Base-by-base conservation (phyloP, 805 yeast species). In the Yarrowia hollandica region DNA sequence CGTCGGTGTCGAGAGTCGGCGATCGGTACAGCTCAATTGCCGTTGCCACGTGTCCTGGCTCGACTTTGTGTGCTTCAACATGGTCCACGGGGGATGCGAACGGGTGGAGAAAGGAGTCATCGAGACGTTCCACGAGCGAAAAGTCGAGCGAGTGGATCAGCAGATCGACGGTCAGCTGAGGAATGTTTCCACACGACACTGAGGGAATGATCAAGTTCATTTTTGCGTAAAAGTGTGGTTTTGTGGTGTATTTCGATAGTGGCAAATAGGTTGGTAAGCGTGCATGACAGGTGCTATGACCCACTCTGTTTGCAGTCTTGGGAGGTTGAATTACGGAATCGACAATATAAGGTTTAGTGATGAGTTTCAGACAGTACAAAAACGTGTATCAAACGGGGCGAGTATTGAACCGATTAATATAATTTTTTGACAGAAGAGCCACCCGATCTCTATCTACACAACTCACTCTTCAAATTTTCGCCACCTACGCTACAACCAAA, bases 131-230 rank as follows among this genome's bases (percentile, higher is more conserved):
- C 3, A 85, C 75, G 34, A 79, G 79, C 60, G 71, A 62, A 60
- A 85, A 79, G 4, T 75, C 76, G 21, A 80, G 72, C n/a, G 84
- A 81, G 65, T 85, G 86, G 9, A 90, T 75, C 22, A 92, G 72
- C 26, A 91, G 74, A 70, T 91, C 98, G 5, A 80, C 71, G 0
- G 91, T 72, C 50, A 92, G 73, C 69, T 94, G 99, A 0, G 98
- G 95, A 3, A 90, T 86, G 66, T 92, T 94, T 7, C 96, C 98
- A 5, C 88, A 79, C 3, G 97, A 83, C 0, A 94, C 86, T 0
- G 90, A 72, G 0, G 98, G 98, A 1, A 94, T 38, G 0, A 92
- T 68, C 21, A 75, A 66, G 58, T 71, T 66, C 18, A 35, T 57
- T 38, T 16, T 18, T 41, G 48, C 9, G 14, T 39, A 23, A 9